phyloP scores from a whole-genome alignment of 768 basidiomycete genomes.

The Pulveroboletus sp. region DNA sequence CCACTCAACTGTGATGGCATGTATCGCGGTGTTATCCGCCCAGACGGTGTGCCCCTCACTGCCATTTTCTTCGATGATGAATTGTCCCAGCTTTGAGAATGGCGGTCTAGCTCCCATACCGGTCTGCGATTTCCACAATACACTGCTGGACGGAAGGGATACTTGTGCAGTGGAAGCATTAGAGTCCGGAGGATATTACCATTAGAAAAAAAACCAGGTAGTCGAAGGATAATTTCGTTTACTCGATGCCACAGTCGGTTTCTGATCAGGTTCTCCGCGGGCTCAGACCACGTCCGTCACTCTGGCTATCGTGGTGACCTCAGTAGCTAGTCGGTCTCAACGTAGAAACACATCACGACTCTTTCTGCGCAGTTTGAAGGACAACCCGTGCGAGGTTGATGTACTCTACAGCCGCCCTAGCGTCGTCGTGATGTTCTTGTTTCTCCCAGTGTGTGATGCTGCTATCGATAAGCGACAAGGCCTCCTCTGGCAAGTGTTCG shows the following conservation, averaged over 20 bases:
- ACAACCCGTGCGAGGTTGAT: conserved; percentile 65
- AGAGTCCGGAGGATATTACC: not conserved
- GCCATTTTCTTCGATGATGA: conserved; percentile 76
- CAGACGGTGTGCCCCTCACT: conserved; percentile 65
- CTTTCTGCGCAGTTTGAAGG: conserved; percentile 38
- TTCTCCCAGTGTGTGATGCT: conserved; percentile 79
- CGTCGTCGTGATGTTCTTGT: conserved; percentile 53
- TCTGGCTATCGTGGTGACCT: not conserved
- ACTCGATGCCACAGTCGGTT: not conserved
- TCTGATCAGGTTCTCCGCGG: not conserved
- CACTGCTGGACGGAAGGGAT: not conserved
- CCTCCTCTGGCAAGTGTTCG: conserved; percentile 80
- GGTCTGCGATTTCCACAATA: not conserved
- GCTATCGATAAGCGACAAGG: conserved; percentile 74
- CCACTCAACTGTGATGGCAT: conserved; percentile 75
- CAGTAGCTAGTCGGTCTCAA: not conserved
- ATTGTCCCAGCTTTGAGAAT: conserved; percentile 21
- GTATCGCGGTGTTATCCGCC: conserved; percentile 72
- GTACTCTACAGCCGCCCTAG: conserved; percentile 51
- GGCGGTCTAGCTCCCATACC: not conserved
- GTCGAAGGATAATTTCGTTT: not conserved
- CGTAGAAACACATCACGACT: conserved; percentile 6
- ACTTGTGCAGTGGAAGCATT: not conserved
- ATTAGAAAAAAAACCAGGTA: not conserved
- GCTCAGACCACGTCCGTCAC: not conserved